phyloP scores from a whole-genome alignment of 2,329 filamentous ascomycete species.

The Arthrinium phaeospermum region DNA sequence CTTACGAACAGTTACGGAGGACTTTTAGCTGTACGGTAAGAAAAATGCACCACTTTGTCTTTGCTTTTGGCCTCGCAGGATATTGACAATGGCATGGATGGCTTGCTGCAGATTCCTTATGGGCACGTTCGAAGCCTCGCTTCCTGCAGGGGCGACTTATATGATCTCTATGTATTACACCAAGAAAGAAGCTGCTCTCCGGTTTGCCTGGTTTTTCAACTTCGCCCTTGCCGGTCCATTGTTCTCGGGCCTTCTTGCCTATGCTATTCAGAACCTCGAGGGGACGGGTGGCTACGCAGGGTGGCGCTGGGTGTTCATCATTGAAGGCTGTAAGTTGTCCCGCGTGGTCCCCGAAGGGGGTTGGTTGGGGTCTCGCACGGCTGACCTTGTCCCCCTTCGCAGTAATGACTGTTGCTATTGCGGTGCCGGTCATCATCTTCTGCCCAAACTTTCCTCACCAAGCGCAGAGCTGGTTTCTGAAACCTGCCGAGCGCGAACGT shows the following conservation, averaged over 20 bases:
- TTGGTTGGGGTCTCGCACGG: not conserved
- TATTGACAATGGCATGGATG: not conserved
- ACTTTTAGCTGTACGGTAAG: slow-evolving; percentile 35
- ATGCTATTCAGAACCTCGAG: slow-evolving; percentile 46
- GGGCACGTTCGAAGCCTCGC: slow-evolving; percentile 70
- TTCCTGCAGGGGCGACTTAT: slow-evolving; percentile 39
- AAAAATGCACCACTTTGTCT: not conserved
- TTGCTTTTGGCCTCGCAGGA: not conserved
- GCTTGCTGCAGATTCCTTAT: slow-evolving; percentile 61
- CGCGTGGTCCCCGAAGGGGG: not conserved
- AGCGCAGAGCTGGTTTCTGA: slow-evolving; percentile 37
- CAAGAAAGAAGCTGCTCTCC: slow-evolving; percentile 32
- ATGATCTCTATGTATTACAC: slow-evolving; percentile 39
- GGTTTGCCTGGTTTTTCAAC: slow-evolving; percentile 41
- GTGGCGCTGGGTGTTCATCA: slow-evolving; percentile 55
- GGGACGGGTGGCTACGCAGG: slow-evolving; percentile 44
- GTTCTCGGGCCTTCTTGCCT: slow-evolving; percentile 49
- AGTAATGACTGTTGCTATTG: slow-evolving; percentile 32
- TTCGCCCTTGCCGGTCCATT: slow-evolving; percentile 45
- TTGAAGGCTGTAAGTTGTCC: slow-evolving; percentile 31
- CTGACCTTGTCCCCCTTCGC: not conserved
- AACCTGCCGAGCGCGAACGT: slow-evolving; percentile 31
- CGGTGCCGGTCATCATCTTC: slow-evolving; percentile 29
- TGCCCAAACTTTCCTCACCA: slow-evolving; percentile 37
- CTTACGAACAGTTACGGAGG: slow-evolving; percentile 46